Percentiles rank a stretch among this genome's conserved stretches.
These are phyloP conservation scores for Chaetomium olivaceum DNA, from an alignment of 2,329 filamentous ascomycete species.

Conservation along the genomic window DNA sequence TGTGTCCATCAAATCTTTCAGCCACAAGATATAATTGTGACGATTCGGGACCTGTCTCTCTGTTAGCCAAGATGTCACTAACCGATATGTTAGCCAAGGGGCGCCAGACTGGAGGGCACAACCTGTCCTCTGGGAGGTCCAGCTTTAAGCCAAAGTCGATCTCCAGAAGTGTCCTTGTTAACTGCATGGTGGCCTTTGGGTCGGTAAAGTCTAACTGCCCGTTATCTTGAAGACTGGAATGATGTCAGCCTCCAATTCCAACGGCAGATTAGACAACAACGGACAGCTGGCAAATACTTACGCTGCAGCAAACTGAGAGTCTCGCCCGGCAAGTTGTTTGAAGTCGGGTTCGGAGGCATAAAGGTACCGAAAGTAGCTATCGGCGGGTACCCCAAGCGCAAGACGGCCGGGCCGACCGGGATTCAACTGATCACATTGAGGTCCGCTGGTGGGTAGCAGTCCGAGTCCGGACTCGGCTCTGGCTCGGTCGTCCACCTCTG, in stretches of 20 bases:
- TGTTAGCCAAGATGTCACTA: background rate
- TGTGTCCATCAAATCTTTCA: constrained; percentile 77
- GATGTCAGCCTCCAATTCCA: background rate
- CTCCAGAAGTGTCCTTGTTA: constrained; percentile 77
- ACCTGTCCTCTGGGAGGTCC: constrained; percentile 70
- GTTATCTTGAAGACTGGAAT: constrained; percentile 39
- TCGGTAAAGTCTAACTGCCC: constrained; percentile 77
- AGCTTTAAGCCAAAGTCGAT: constrained; percentile 73
- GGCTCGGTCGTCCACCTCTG: background rate
- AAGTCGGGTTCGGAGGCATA: constrained; percentile 49
- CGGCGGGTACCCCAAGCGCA: constrained; percentile 41
- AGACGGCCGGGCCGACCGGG: constrained; percentile 20
- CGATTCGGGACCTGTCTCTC: constrained; percentile 58
- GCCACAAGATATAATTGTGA: constrained; percentile 88
- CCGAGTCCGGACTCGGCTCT: constrained; percentile 13
- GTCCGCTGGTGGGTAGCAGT: background rate
- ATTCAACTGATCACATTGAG: background rate
- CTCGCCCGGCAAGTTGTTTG: constrained; percentile 43
- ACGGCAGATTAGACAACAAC: background rate
- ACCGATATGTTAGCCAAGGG: background rate
- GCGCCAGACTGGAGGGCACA: constrained; percentile 76
- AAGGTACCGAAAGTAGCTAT: constrained; percentile 42
- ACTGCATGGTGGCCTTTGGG: constrained; percentile 71
- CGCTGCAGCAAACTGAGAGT: constrained; percentile 47
- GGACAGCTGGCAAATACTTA: constrained; percentile 33